Percentiles rank a stretch among this genome's conserved stretches.
These are phyloP conservation scores for Periconia sp. DNA, from an alignment of 2,329 filamentous ascomycete genomes.

Conservation along the genomic window DNA sequence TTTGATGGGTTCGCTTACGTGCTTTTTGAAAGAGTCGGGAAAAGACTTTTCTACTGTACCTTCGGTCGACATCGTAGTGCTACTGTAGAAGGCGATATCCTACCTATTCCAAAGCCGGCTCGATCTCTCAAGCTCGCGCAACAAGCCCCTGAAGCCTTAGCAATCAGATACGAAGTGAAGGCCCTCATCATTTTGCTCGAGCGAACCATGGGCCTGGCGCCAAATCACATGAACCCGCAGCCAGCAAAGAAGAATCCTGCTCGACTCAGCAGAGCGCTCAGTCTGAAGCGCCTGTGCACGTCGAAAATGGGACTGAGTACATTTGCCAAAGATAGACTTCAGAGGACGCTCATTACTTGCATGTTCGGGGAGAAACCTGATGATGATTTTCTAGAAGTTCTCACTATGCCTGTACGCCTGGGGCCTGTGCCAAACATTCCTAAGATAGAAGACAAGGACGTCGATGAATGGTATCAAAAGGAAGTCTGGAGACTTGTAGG, in stretches of 20 bases:
- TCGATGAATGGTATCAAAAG: conserved; percentile 60
- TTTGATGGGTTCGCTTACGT: conserved; percentile 53
- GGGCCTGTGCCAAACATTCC: conserved; percentile 35
- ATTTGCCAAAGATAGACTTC: conserved; percentile 50
- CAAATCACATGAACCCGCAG: conserved; percentile 40
- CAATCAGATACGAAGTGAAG: conserved; percentile 45
- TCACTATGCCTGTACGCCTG: conserved; percentile 46
- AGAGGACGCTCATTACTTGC: conserved; percentile 52
- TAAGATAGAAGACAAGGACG: conserved; percentile 47
- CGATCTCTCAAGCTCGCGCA: conserved; percentile 11
- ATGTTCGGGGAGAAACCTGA: conserved; percentile 48
- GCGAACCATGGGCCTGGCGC: conserved; percentile 47
- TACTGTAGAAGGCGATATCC: conserved; percentile 36
- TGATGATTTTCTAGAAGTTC: conserved; percentile 50
- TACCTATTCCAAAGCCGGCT: conserved; percentile 9
- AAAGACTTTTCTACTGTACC: conserved; percentile 45
- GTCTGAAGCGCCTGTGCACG: conserved; percentile 26
- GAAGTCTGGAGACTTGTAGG: conserved; percentile 65
- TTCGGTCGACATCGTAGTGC: conserved; percentile 43
- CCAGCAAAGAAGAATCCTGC: conserved; percentile 12
- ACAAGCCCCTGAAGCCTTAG: conserved; percentile 27
- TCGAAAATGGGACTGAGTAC: conserved; percentile 42
- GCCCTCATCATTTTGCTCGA: conserved; percentile 51
- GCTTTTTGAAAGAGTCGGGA: conserved; percentile 48
- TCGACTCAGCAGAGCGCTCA: conserved; percentile 22